Evolutionary conservation across 2,329 filamentous ascomycete genomes (phyloP), one percentile per base, ranked within the genome.

Genomic region (Fonsecaea monophora): DNA sequence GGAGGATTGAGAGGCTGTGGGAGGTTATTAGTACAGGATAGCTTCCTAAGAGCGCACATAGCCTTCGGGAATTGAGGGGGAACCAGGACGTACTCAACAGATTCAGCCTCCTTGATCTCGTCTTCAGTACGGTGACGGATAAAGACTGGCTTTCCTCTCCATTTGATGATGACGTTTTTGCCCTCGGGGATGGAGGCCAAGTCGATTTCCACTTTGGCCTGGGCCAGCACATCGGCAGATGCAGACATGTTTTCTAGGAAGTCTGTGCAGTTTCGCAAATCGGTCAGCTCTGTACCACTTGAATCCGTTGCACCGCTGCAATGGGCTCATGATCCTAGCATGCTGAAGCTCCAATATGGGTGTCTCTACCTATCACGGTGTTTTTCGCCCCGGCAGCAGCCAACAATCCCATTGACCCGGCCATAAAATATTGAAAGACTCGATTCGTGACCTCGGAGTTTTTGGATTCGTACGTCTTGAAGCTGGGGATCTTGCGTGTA

Each of bases 161-260:
- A 99, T 86, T 99, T 99, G 87, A 99, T 96, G 82, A 99, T 96
- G 80, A 99, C 95, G 85, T 99, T 99, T 91, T 98, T 99, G 87
- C 95, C 95, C 86, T 98, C 94, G 71, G 95, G 95, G 77, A 99
- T 98, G 72, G 92, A 82, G 76, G 85, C 86, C 74, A 99, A 90
- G 82, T 97, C 92, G 75, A 99, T 91, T 86, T 99, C 95, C 75
- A 99, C 95, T 90, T 99, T 99, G 82, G 95, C 95, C 89, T 97
- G 96, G 79, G 96, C 95, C 83, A 99, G 84, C 78, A 99, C 93
- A 78, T 99, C 95, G 82, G 95, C 95, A 70, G 95, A 99, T 71
- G 95, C 95, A 77, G 94, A 96, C 96, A 99, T 98, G 89, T 97
- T 99, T 85, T 97, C 92, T 72, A 99, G 87, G 88, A 99, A 99